Evolutionary conservation across 495 filamentous ascomycete species (phyloP).

Genomic region (Neurospora cerealis): DNA sequence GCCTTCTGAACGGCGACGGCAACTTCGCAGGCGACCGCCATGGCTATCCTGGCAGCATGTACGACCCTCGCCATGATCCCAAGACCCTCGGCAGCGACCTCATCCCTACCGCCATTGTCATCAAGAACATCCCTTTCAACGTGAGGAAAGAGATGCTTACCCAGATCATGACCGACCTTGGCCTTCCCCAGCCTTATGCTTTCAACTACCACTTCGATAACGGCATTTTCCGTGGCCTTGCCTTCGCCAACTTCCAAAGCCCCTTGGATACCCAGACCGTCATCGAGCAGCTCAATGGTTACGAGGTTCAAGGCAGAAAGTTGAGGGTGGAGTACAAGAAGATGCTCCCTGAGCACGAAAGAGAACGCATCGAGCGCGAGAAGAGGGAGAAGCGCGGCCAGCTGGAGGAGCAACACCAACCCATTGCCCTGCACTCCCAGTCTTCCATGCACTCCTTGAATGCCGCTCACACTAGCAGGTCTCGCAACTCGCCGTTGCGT

Average conservation of each 20-base stretch:
- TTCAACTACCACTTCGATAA: constrained; percentile 99
- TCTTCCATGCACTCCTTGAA: constrained; percentile 75
- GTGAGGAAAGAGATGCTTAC: constrained; percentile 95
- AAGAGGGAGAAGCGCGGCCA: constrained; percentile 95
- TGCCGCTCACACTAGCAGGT: constrained; percentile 30
- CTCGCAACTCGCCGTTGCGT: constrained; percentile 30
- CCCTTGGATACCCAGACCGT: constrained; percentile 85
- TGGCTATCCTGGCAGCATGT: constrained; percentile 19
- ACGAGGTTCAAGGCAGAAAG: constrained; percentile 90
- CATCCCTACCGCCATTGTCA: constrained; percentile 96
- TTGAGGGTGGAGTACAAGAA: constrained; percentile 98
- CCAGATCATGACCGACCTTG: constrained; percentile 81
- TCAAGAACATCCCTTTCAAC: constrained; percentile 98
- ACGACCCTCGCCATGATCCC: constrained; percentile 24
- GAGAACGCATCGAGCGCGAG: constrained; percentile 92
- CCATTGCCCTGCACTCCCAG: constrained; percentile 60
- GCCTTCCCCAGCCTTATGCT: constrained; percentile 86
- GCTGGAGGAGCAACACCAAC: constrained; percentile 88
- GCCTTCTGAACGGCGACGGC: constrained; percentile 21
- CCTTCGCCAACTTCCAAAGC: constrained; percentile 97
- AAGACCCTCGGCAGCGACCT: constrained; percentile 49
- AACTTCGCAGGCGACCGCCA: constrained; percentile 18
- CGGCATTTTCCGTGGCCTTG: constrained; percentile 89
- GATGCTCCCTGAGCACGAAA: constrained; percentile 90
- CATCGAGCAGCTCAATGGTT: constrained; percentile 85